Conservation (phyloP, 805 yeast species). For the Saccharomycopsis schoenii region DNA sequence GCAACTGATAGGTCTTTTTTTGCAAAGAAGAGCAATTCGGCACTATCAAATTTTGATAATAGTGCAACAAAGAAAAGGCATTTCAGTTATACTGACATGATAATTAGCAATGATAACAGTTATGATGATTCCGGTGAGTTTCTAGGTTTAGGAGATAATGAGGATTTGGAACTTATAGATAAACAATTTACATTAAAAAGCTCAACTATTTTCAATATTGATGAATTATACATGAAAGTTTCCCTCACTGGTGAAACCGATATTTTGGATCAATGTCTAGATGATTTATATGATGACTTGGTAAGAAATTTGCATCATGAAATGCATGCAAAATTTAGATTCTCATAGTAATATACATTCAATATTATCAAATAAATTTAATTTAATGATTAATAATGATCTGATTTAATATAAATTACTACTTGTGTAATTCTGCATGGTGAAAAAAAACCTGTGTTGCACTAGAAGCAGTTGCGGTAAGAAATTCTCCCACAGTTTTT, state of each 20-base stretch:
- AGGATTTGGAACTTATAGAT: background rate
- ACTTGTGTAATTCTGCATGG: background rate
- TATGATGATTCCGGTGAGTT: background rate
- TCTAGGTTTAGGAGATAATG: background rate
- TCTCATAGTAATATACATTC: background rate
- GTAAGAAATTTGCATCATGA: slow-evolving; percentile 14
- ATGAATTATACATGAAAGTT: slow-evolving; percentile 13
- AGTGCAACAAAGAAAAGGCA: background rate
- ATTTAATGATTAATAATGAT: background rate
- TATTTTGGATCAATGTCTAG: slow-evolving; percentile 8
- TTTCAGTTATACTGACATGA: background rate
- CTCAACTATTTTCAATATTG: slow-evolving; percentile 14
- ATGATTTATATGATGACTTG: slow-evolving; percentile 16
- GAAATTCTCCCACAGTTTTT: background rate
- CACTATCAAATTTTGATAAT: slow-evolving; percentile 6
- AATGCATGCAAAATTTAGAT: slow-evolving; percentile 6
- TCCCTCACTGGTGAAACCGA: slow-evolving; percentile 11
- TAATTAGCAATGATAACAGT: background rate
- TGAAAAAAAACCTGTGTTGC: background rate
- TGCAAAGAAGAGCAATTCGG: slow-evolving; percentile 6
- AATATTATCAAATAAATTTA: background rate
- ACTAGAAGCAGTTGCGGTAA: background rate
- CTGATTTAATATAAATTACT: no score
- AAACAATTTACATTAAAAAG: slow-evolving; percentile 17
- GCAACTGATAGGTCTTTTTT: slow-evolving; percentile 21